Percentiles rank a stretch among this genome's conserved stretches.
Evolutionary conservation across 2,329 filamentous ascomycete genomes (phyloP).

Genomic region (Colletotrichum sp.): DNA sequence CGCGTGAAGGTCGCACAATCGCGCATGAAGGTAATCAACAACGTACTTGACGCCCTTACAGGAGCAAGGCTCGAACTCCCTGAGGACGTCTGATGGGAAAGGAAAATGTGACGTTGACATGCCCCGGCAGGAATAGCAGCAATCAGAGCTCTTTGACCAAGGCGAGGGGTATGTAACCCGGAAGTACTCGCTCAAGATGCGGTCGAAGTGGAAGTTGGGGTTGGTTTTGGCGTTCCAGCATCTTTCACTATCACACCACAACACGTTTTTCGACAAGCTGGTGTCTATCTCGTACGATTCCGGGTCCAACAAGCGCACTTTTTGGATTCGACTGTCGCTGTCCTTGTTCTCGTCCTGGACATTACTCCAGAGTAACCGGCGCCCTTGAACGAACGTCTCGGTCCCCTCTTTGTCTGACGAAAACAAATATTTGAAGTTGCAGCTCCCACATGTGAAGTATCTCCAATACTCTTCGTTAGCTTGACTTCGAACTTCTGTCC

Average conservation of each 20-base stretch:
- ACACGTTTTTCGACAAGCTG: not conserved
- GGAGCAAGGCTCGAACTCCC: not conserved
- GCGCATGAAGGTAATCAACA: not conserved
- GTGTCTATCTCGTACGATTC: not conserved
- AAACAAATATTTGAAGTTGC: accelerated
- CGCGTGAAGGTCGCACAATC: not conserved
- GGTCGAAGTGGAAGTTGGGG: not conserved
- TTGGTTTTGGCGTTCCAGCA: not conserved
- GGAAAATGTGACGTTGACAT: not conserved
- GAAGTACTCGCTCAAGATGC: not conserved
- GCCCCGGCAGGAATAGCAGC: not conserved
- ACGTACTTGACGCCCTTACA: not conserved
- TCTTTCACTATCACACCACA: not conserved
- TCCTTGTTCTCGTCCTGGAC: not conserved
- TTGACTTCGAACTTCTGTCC: not conserved
- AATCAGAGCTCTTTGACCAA: too few relatives aligned
- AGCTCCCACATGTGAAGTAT: not conserved
- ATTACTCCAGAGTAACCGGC: not conserved
- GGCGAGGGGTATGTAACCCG: not conserved
- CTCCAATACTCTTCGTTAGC: accelerated
- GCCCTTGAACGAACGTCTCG: not conserved
- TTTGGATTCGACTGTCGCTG: not conserved
- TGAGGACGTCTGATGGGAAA: accelerated
- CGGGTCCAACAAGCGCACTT: not conserved
- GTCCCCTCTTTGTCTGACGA: accelerated